phyloP scores from a whole-genome alignment of 768 basidiomycete genomes.

The Pulveroboletus sp. region DNA sequence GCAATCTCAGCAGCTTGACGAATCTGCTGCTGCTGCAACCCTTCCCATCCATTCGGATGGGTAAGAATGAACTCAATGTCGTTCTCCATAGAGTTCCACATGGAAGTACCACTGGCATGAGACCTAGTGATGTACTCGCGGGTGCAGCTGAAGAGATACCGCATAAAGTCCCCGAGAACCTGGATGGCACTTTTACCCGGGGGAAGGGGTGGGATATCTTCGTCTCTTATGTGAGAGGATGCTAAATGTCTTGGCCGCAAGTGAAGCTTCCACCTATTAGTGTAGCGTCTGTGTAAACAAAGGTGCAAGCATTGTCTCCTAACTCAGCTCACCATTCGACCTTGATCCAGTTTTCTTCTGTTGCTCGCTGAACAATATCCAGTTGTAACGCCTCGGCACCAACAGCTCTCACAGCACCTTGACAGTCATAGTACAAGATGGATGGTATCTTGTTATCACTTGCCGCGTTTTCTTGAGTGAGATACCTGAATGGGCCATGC shows the following conservation, averaged over 20 bases:
- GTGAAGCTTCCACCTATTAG: slow-evolving; percentile 33
- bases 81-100: slow-evolving; percentile 24
- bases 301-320: not conserved
- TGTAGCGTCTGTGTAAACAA: not conserved
- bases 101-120: slow-evolving; percentile 23
- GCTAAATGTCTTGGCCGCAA: slow-evolving; percentile 28
- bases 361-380: slow-evolving; percentile 34
- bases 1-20: slow-evolving; percentile 22
- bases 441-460: slow-evolving; percentile 48
- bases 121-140: slow-evolving; percentile 19
- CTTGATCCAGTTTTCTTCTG: slow-evolving; percentile 35
- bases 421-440: slow-evolving; percentile 41
- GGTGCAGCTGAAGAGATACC: slow-evolving; percentile 24
- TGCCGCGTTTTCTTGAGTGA: slow-evolving; percentile 40
- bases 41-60: slow-evolving; percentile 33
- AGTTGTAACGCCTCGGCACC: slow-evolving; percentile 41
- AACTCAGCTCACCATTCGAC: slow-evolving; percentile 34
- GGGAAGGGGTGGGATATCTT: slow-evolving; percentile 24
- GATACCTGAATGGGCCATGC: slow-evolving; percentile 32
- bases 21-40: slow-evolving; percentile 27
- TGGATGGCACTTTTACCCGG: slow-evolving; percentile 14
- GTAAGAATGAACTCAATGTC: slow-evolving; percentile 22
- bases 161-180: slow-evolving; percentile 26
- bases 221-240: slow-evolving; percentile 19
- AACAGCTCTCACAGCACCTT: slow-evolving; percentile 36